phyloP scores from a whole-genome alignment of 352 stramenopile species.

The Globisporangium takayamanum region DNA sequence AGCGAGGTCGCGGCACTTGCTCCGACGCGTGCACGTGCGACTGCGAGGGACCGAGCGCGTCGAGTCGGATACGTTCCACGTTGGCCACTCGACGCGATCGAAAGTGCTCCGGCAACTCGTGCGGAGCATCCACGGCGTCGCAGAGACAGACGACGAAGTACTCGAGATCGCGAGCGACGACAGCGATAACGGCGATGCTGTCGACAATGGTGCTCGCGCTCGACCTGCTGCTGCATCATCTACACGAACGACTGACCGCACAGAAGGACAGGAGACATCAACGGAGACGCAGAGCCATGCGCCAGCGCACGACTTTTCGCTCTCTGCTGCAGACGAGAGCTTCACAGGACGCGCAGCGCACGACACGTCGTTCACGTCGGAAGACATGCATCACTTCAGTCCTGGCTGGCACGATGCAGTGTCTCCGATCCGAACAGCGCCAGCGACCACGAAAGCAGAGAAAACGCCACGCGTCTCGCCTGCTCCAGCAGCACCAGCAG shows the following conservation, averaged over 20 bases:
- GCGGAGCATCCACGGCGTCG: slow-evolving; percentile 39
- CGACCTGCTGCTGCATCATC: neutral
- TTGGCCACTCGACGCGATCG: slow-evolving; percentile 42
- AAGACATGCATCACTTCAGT: slow-evolving; percentile 10
- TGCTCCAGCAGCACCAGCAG: neutral
- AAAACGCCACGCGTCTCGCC: too few species aligned
- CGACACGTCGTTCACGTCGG: slow-evolving; percentile 10
- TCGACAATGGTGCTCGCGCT: neutral
- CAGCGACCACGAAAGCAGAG: neutral
- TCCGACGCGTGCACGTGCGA: slow-evolving; percentile 22
- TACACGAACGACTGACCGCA: neutral
- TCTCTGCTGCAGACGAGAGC: slow-evolving; percentile 6
- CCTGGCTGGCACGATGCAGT: slow-evolving; percentile 7
- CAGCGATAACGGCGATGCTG: neutral
- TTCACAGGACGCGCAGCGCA: neutral
- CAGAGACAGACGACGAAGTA: slow-evolving; percentile 20
- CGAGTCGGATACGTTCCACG: slow-evolving; percentile 18
- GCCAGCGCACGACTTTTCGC: slow-evolving; percentile 4
- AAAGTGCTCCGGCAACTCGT: slow-evolving; percentile 39
- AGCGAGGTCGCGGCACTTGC: slow-evolving; percentile 29
- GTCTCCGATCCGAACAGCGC: neutral
- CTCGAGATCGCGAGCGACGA: slow-evolving; percentile 1
- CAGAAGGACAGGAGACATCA: neutral
- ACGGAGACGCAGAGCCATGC: neutral
- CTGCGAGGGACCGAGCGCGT: slow-evolving; percentile 6